These are phyloP conservation scores for Citrus hindsii DNA, from an alignment of 345 rosid species.

Conservation along the genomic window DNA sequence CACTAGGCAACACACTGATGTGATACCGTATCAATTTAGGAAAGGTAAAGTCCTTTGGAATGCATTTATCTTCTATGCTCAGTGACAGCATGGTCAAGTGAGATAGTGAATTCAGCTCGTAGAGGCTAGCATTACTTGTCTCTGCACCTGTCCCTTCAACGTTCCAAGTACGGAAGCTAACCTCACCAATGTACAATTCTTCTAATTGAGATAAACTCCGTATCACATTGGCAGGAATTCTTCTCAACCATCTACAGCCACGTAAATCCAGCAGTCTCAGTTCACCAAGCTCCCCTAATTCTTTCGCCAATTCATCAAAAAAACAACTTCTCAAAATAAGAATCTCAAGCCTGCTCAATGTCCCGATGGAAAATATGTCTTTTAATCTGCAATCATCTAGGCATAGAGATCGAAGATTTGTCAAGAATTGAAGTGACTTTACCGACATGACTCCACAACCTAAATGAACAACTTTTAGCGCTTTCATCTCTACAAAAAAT, in stretches of 20 bases:
- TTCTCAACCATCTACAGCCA: neutral
- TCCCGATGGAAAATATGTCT: neutral
- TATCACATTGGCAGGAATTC: slow-evolving; percentile 1
- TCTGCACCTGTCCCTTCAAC: neutral
- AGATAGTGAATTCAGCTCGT: neutral
- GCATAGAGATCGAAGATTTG: neutral
- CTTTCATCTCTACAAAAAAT: neutral
- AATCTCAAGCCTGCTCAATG: neutral
- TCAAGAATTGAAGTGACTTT: neutral
- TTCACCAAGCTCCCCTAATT: neutral
- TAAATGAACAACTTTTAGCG: neutral
- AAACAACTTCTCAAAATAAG: neutral
- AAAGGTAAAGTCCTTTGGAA: neutral
- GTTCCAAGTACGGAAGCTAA: neutral
- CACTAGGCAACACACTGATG: neutral
- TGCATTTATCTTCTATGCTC: rapidly evolving
- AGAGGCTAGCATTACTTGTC: neutral
- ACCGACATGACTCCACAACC: rapidly evolving
- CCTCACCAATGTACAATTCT: neutral
- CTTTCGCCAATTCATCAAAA: neutral
- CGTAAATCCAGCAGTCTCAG: neutral
- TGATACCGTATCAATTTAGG: neutral
- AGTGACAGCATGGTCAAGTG: neutral
- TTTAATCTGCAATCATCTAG: rapidly evolving
- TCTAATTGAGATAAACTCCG: neutral